Percentiles rank a stretch among this genome's conserved stretches.
These are phyloP conservation scores for Limnanthes douglasii DNA, from an alignment of 345 rosid species.

Conservation along the genomic window DNA sequence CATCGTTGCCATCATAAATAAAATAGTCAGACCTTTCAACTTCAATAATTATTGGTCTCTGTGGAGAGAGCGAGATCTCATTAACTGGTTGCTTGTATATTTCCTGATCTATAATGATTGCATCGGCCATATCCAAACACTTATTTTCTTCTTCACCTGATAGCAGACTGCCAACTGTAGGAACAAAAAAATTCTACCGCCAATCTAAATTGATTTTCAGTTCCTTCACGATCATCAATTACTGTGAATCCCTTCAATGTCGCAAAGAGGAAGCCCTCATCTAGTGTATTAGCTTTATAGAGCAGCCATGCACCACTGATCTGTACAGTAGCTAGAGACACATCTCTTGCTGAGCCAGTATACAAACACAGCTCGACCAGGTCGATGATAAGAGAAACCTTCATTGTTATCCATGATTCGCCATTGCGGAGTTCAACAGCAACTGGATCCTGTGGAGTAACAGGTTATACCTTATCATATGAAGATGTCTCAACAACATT, in stretches of 20 bases:
- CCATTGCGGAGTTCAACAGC: conserved; percentile 14
- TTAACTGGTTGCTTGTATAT: conserved; percentile 42
- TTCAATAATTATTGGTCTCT: conserved; percentile 73
- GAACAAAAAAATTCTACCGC: conserved; percentile 89
- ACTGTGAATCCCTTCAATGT: too few species aligned
- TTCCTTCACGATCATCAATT: too few species aligned
- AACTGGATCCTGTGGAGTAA: conserved; percentile 25
- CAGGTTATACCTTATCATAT: conserved; percentile 22
- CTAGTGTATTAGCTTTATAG: too few species aligned
- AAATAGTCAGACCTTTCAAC: conserved; percentile 58
- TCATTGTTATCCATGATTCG: conserved; percentile 49
- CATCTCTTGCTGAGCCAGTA: conserved; percentile 55
- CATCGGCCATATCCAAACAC: conserved; percentile 33
- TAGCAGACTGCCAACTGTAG: conserved; percentile 50
- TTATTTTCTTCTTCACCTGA: conserved; percentile 55
- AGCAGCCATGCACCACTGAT: too few species aligned
- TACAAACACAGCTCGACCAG: conserved; percentile 65
- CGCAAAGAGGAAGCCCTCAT: too few species aligned
- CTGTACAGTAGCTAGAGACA: conserved; percentile 73
- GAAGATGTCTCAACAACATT: conserved; percentile 27
- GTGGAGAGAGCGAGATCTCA: conserved; percentile 62
- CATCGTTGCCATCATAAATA: conserved; percentile 87
- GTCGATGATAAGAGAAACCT: conserved; percentile 57
- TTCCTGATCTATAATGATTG: conserved; percentile 48
- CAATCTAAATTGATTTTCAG: too few species aligned